Base-by-base conservation (phyloP, 2,329 filamentous ascomycete species). In the Dothideomycetes sp. region DNA sequence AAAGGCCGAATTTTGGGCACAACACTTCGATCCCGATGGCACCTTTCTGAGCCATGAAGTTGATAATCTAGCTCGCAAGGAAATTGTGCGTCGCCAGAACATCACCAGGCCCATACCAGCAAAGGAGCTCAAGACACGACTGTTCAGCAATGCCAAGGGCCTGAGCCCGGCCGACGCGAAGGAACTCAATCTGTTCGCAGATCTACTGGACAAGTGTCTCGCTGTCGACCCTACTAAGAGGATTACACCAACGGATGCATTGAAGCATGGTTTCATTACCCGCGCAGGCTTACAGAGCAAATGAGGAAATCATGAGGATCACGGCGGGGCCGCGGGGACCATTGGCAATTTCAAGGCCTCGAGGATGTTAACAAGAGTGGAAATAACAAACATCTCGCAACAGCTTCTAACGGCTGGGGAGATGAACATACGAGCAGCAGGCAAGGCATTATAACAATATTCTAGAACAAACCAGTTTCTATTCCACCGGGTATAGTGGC, bases 171-270 rank as follows among this genome's bases (percentile, higher is more conserved):
- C 68, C 8, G 85, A 91, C 58, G 67, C 74, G 30, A 82, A 80
- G 58, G 86, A 95, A 52, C 65, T 95, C 45, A 79, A 81, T 43
- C 70, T 81, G 38, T 94, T 98, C 60, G 72, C 86, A 49, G 88
- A 96, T 60, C 65, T 98, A 36, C 65, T 98, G 42, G 88, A 94
- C 55, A 81, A 83, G 40, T 96, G 88, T 57, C 69, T 98, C 47
- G 78, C 81, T 43, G 72, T 96, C 47, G 94, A 96, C 55, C 86
- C 89, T 1, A 88, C 94, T 58, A 94, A 93, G 69, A 76, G 91
- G 46, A 84, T 91, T 53, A 89, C 84, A 34, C 84, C 91, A 0
- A 69, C 73, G 11, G 88, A 96, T 54, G 91, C 91, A 36, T 66
- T 96, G 51, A 81, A 79, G 55, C 89, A 96, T 66, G 84, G 84